Evolutionary conservation across 768 basidiomycete genomes (phyloP).

Genomic region (Boletus sp.): DNA sequence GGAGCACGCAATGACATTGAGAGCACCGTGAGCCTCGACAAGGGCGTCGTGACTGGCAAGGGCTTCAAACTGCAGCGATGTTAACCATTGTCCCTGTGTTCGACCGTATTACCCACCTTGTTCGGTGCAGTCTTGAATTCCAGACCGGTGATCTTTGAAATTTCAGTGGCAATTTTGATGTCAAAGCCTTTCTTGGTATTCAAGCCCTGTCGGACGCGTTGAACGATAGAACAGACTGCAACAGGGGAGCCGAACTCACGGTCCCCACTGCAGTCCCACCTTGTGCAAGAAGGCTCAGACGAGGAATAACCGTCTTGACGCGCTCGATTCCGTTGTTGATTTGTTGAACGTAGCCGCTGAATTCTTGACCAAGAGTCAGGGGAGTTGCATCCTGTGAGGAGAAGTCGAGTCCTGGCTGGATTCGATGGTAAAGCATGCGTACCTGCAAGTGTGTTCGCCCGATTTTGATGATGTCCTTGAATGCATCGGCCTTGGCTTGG

Average conservation of each 20-base stretch:
- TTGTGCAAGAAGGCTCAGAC: conserved; percentile 87
- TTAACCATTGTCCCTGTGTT: conserved; percentile 3
- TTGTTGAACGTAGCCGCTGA: conserved; percentile 97
- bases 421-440: neutral
- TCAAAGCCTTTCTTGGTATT: conserved; percentile 98
- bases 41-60: conserved; percentile 97
- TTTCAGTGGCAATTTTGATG: conserved; percentile 87
- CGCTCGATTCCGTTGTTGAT: conserved; percentile 86
- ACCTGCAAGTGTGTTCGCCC: conserved; percentile 95
- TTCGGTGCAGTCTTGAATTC: conserved; percentile 96
- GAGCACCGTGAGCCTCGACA: conserved; percentile 93
- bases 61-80: conserved; percentile 77
- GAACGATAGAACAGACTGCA: conserved; percentile 1
- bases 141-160: conserved; percentile 86
- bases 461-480: conserved; percentile 95
- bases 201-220: conserved; percentile 59
- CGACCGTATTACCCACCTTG: conserved; percentile 56
- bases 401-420: neutral
- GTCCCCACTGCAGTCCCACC: conserved; percentile 99
- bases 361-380: conserved; percentile 96
- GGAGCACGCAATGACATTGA: conserved; percentile 95
- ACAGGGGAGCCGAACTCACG: conserved; percentile 42
- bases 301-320: conserved; percentile 75
- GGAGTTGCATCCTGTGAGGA: conserved; percentile 86
- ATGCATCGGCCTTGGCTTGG: conserved; percentile 74